Evolutionary conservation across 495 filamentous ascomycete genomes (phyloP).

Genomic region (Penicillium cinerascens): DNA sequence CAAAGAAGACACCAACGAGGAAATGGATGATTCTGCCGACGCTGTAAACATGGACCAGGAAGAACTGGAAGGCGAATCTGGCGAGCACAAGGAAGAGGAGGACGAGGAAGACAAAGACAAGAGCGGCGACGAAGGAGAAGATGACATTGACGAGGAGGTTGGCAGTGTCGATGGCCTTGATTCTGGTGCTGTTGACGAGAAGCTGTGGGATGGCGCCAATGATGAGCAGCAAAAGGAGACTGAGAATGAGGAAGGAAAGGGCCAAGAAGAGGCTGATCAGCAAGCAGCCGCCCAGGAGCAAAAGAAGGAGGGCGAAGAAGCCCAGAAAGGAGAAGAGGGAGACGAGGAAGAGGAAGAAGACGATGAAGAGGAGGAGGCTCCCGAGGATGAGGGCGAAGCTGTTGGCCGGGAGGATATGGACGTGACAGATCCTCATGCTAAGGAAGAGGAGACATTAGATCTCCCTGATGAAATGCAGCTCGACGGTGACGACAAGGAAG

Average conservation of each 20-base stretch:
- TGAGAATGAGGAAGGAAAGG: slow-evolving; percentile 66
- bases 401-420: slow-evolving; percentile 58
- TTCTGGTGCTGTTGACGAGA: slow-evolving; percentile 87
- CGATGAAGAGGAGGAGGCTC: slow-evolving; percentile 55
- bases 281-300: slow-evolving; percentile 59
- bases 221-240: slow-evolving; percentile 81
- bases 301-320: slow-evolving; percentile 45
- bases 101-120: slow-evolving; percentile 60
- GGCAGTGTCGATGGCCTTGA: slow-evolving; percentile 89
- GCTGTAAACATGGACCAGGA: slow-evolving; percentile 95
- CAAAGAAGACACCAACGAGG: slow-evolving; percentile 57
- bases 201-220: slow-evolving; percentile 88
- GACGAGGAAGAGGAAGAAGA: slow-evolving; percentile 52
- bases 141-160: slow-evolving; percentile 80
- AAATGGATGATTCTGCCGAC: slow-evolving; percentile 67
- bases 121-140: slow-evolving; percentile 51
- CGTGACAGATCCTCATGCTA: slow-evolving; percentile 64
- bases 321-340: slow-evolving; percentile 43
- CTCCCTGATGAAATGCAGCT: slow-evolving; percentile 68
- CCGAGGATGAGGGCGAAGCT: slow-evolving; percentile 59
- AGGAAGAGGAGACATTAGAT: slow-evolving; percentile 66
- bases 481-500: slow-evolving; percentile 60
- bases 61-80: slow-evolving; percentile 57
- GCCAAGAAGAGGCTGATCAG: slow-evolving; percentile 60
- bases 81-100: slow-evolving; percentile 57